Base-by-base conservation (phyloP, 225 moss, liverwort and hornwort genomes). In the Bryum argenteum region DNA sequence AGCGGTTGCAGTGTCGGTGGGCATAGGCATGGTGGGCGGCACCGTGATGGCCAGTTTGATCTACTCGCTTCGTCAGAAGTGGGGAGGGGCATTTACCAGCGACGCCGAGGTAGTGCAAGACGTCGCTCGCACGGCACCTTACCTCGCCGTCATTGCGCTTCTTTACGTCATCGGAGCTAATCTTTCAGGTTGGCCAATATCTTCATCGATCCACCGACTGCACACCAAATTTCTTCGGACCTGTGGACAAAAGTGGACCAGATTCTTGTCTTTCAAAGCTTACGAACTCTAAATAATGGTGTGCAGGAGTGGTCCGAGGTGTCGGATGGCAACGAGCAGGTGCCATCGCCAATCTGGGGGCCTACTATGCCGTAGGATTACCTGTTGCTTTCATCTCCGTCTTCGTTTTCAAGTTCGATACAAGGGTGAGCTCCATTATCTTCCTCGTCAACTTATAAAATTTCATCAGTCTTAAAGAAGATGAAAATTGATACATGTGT, bases 41-140 rank as follows among this genome's bases (percentile, higher is more conserved):
- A n/a, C 54, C 11, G 45, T 75, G 1, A 66, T 89, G 71, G 75
- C 83, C 2, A 23, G 48, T 53, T 24, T 80, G 61, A 70, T 87
- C 20, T 82, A 81, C 21, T 69, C 60, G 10, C 20, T 83, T 2
- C 86, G 88, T 5, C 66, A 81, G 11, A 61, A 63, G 5, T 90
- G 87, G 90, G 84, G 86, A 14, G 79, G 74, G 61, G 74, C 66
- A 8, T 93, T 87, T 8, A 89, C 65, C 45, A 80, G 71, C n/a
- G 88, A 90, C 48, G 11, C 23, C 0, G 89, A 90, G 66, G 85
- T 93, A 33, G 84, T 90, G 77, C 69, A 80, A 0, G 81, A 80
- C 48, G 87, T 93, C 1, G 73, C 90, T 0, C 42, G 9, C 0
- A 74, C 80, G 5, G 81, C 83, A 5, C 85, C 86, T 9, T 89